A percentile compares a stretch with the other conserved stretches of the same genome.
Evolutionary conservation across 2,329 filamentous ascomycete genomes (phyloP).

Genomic region (Trichoderma atrobrunneum): DNA sequence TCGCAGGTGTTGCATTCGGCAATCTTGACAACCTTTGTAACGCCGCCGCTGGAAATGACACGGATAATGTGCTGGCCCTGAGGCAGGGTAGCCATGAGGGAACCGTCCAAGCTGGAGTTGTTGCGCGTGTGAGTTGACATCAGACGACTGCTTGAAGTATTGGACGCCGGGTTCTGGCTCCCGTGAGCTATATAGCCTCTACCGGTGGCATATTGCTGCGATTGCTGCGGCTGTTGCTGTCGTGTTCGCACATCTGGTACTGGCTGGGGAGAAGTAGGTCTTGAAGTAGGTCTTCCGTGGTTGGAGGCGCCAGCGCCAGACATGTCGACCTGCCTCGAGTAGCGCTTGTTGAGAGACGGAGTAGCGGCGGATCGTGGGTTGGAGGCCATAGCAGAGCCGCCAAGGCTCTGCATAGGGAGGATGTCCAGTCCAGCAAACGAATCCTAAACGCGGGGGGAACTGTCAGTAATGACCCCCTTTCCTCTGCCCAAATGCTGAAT

Average conservation of each 20-base stretch:
- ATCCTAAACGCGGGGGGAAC: slow-evolving; percentile 52
- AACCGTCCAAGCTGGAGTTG: slow-evolving; percentile 79
- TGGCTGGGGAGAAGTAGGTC: slow-evolving; percentile 36
- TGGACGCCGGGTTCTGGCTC: slow-evolving; percentile 61
- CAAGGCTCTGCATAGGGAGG: slow-evolving; percentile 44
- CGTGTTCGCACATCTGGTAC: slow-evolving; percentile 24
- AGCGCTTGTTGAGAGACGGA: slow-evolving; percentile 53
- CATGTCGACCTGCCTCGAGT: slow-evolving; percentile 59
- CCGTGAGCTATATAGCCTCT: slow-evolving; percentile 42
- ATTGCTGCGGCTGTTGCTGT: slow-evolving; percentile 42
- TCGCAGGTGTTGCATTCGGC: slow-evolving; percentile 88
- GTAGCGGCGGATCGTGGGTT: slow-evolving; percentile 52
- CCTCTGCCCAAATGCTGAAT: not conserved
- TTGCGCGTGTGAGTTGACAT: slow-evolving; percentile 71
- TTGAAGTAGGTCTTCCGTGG: slow-evolving; percentile 39
- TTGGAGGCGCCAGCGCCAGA: slow-evolving; percentile 29
- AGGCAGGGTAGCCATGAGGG: slow-evolving; percentile 81
- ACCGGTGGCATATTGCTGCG: slow-evolving; percentile 48
- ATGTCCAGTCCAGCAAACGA: slow-evolving; percentile 78
- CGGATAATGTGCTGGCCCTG: slow-evolving; percentile 85
- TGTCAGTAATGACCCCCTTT: not conserved
- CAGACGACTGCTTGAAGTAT: slow-evolving; percentile 60
- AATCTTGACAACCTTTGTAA: slow-evolving; percentile 92
- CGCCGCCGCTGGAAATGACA: slow-evolving; percentile 87
- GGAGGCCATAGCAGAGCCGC: slow-evolving; percentile 52